Evolutionary conservation across 495 filamentous ascomycete species (phyloP).

Genomic region (Stereocaulon alpinum): DNA sequence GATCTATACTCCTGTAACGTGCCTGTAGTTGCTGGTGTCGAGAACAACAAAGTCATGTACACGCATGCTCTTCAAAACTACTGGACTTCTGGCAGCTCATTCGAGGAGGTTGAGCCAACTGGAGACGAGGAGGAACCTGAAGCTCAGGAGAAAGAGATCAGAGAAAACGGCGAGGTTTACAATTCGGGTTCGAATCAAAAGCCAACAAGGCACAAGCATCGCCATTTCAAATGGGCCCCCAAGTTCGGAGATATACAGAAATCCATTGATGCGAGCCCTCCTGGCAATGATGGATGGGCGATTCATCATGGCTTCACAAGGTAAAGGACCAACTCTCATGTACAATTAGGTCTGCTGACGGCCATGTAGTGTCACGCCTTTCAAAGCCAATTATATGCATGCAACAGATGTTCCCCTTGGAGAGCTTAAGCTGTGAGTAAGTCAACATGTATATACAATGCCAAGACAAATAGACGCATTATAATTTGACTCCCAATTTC

Average conservation of each 20-base stretch:
- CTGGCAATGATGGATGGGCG: constrained; percentile 92
- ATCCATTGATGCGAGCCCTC: constrained; percentile 65
- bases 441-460: constrained; percentile 9
- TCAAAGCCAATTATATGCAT: constrained; percentile 90
- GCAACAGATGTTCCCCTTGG: constrained; percentile 48
- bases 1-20: constrained; percentile 86
- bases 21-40: constrained; percentile 61
- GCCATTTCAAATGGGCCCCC: constrained; percentile 91
- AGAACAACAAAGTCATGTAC: constrained; percentile 58
- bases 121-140: constrained; percentile 39
- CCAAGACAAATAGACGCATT: neutral
- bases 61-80: constrained; percentile 80
- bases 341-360: neutral
- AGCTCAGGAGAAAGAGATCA: constrained; percentile 53
- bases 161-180: constrained; percentile 35
- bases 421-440: constrained; percentile 87
- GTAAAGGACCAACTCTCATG: constrained; percentile 34
- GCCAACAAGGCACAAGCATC: constrained; percentile 47
- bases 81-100: constrained; percentile 76
- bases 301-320: constrained; percentile 83
- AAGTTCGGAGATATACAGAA: constrained; percentile 75
- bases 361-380: constrained; percentile 62
- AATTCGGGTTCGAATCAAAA: constrained; percentile 19
- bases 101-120: constrained; percentile 57
- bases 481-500: neutral